Percentiles rank a stretch among this genome's conserved stretches.
These are phyloP conservation scores for Apodospora peruviana DNA, from an alignment of 495 filamentous ascomycete genomes.

Conservation along the genomic window DNA sequence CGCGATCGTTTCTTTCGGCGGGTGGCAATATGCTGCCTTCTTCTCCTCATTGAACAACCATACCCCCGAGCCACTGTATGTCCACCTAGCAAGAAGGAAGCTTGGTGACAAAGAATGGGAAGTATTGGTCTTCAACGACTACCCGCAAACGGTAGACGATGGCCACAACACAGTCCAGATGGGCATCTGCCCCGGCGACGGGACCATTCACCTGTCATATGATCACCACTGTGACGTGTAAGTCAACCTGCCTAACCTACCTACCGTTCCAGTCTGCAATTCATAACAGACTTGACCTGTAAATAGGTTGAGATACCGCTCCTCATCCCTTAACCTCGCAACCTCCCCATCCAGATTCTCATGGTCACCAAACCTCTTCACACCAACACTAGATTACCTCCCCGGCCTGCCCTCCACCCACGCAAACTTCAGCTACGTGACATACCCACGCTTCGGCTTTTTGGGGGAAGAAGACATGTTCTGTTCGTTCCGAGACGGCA, in stretches of 20 bases:
- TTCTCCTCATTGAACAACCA: constrained; percentile 24
- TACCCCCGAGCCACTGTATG: constrained; percentile 28
- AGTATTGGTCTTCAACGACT: constrained; percentile 38
- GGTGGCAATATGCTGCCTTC: constrained; percentile 42
- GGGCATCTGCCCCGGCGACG: constrained; percentile 41
- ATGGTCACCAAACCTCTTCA: constrained; percentile 38
- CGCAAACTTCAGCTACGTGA: constrained; percentile 33
- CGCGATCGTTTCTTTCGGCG: constrained; percentile 30
- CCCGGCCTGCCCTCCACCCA: constrained; percentile 30
- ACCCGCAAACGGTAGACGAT: constrained; percentile 43
- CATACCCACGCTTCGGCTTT: constrained; percentile 43
- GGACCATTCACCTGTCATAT: constrained; percentile 44
- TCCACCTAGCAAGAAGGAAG: constrained; percentile 38
- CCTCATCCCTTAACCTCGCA: constrained; percentile 32
- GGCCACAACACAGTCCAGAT: constrained; percentile 46
- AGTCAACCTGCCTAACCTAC: neutral
- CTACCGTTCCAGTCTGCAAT: neutral
- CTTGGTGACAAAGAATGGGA: constrained; percentile 35
- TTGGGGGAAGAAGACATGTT: constrained; percentile 25
- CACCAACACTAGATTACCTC: constrained; percentile 28
- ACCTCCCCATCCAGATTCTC: constrained; percentile 23
- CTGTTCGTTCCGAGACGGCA: constrained; percentile 42
- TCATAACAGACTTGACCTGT: neutral
- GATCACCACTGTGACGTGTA: constrained; percentile 41
- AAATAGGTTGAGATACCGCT: constrained; percentile 34